Base-by-base conservation (phyloP, 2,329 filamentous ascomycete genomes). In the Penicillium sp. region DNA sequence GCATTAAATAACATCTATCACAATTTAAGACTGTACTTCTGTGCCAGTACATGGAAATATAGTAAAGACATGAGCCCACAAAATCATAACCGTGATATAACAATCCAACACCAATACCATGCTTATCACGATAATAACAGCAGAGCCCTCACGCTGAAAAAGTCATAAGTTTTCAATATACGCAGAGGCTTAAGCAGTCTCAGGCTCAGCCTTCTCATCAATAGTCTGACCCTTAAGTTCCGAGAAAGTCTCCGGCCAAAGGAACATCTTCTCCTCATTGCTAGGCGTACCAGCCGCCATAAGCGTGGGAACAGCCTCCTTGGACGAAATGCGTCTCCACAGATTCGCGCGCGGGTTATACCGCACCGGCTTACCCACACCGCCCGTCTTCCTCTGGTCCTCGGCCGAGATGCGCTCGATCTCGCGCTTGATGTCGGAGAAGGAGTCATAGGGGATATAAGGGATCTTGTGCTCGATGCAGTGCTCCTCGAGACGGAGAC, bases 321-420 rank as follows among this genome's bases (percentile, higher is more conserved):
- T 77, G 68, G 78, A 82, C 27, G 76, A 80, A 35, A 80, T 75
- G 23, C 81, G 73, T 43, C 83, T 71, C 83, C 83, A 85, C 70
- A 85, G 73, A 64, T 85, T 85, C 23, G 81, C 83, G 35, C 82
- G 74, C 6, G 82, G 82, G 67, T 86, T 86, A 71, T 84, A 86
- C 54, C 75, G 72, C 7, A 70, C 74, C 0, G 82, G 82, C 50
- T 78, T 69, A 31, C 82, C 82, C 47, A 71, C 65, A 40, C 82
- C 82, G 40, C 75, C 72, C 0, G 82, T 86, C 71, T 78, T 77
- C 61, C 74, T 67, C 53, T 80, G 74, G 59, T 86, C 82, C 59
- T 84, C 76, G 49, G 73, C 71, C 35, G 74, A 75, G 56, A 86
- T 79, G 45, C 68, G 71, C 62, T 75, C 69, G 45, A 85, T 73